Evolutionary conservation across 257 asterid species (phyloP).

Genomic region (Solanum etuberosum): DNA sequence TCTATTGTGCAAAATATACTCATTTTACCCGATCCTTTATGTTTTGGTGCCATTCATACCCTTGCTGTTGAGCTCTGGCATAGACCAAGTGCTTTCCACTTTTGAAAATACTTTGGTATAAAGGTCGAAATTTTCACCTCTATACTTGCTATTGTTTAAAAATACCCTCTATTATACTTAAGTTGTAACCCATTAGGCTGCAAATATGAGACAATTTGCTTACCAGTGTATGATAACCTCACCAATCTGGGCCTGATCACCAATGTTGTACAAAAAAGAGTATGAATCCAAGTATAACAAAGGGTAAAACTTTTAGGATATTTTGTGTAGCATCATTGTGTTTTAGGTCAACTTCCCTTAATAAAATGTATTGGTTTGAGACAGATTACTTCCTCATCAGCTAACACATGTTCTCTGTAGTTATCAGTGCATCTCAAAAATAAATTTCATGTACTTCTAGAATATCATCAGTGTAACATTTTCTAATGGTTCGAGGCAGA

Average conservation of each 20-base stretch:
- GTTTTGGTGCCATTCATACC: background rate
- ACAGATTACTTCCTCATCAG: too few relatives aligned
- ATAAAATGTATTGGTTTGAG: background rate
- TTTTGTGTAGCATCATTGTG: background rate
- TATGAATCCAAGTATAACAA: background rate
- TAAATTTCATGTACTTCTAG: background rate
- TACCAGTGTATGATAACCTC: background rate
- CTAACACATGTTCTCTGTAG: too few relatives aligned
- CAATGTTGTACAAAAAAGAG: background rate
- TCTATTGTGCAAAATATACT: background rate
- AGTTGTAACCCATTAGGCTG: background rate
- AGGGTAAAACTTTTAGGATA: background rate
- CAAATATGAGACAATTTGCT: background rate
- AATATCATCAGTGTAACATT: background rate
- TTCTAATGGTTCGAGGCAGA: background rate
- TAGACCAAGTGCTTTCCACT: background rate
- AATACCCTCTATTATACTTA: background rate
- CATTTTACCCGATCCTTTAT: background rate
- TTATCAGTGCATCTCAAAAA: too few relatives aligned
- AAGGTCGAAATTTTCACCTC: background rate
- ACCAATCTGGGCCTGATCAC: background rate
- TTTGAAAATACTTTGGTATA: background rate
- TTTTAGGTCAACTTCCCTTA: background rate
- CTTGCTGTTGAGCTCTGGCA: background rate
- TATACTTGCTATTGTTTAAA: background rate